Evolutionary conservation across 768 basidiomycete genomes (phyloP), one percentile per base, ranked within the genome.

Genomic region (Collybiopsis luxurians): DNA sequence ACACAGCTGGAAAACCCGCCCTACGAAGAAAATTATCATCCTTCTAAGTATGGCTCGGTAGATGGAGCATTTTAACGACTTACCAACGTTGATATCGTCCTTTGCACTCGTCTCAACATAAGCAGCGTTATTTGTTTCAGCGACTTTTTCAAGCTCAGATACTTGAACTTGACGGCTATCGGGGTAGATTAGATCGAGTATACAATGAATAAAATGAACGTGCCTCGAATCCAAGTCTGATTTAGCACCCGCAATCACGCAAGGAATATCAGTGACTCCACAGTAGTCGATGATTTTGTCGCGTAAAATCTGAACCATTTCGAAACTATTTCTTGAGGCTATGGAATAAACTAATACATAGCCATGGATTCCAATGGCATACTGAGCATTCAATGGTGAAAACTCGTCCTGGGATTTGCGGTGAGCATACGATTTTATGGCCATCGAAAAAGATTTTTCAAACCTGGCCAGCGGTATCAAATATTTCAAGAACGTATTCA

Each of bases 391-490:
- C 61, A 99, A 84, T 56, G 95, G 91, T 21, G 93, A 90, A 76
- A 91, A 98, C 71, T 99, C 96, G 67, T 98, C 96, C 94, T 95
- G 43, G 17, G 52, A 57, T 56, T 21, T 19, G 6, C 23, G 26
- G 13, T 11, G 10, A 26, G 21, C 21, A n/a, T n/a, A n/a, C 19
- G 26, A n/a, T n/a, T 28, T 27, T 13, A 24, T 19, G 27, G 13
- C 17, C 21, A 30, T 39, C 13, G 55, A 34, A 44, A 39, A 27
- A 39, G 44, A 24, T 1, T 7, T 10, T 23, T 11, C 48, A 30
- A 10, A 92, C 95, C 85, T 98, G 96, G 27, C 96, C 96, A 53
- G 96, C 96, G 60, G 94, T 97, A 71, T 99, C 96, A 65, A 98
- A 92, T 75, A 99, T 96, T 73, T 97, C 94, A 74, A 94, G 95